phyloP scores from a whole-genome alignment of 371 early-diverging fungal genomes.

The Mucor ambiguus region DNA sequence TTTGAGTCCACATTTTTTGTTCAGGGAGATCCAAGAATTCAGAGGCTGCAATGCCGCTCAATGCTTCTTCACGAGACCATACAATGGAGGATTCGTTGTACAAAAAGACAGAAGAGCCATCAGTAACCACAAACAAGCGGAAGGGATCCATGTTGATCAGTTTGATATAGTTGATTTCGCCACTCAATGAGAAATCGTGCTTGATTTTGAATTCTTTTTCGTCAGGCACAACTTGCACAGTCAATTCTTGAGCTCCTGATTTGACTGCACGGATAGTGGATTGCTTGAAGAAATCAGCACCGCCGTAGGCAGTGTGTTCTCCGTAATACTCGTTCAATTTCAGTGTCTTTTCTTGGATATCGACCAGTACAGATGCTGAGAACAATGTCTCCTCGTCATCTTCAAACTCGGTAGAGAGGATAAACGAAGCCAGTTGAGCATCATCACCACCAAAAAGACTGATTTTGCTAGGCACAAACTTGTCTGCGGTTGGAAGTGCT shows the following conservation, averaged over 20 bases:
- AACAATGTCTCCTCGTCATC: slow-evolving; percentile 7
- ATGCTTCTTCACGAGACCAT: slow-evolving; percentile 89
- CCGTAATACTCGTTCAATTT: slow-evolving; percentile 26
- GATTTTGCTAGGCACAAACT: slow-evolving; percentile 13
- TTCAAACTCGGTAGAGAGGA: slow-evolving; percentile 15
- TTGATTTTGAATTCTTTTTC: slow-evolving; percentile 20
- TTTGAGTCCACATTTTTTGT: slow-evolving; percentile 71
- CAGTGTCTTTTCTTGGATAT: slow-evolving; percentile 20
- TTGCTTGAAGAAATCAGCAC: slow-evolving; percentile 20
- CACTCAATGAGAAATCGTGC: slow-evolving; percentile 47
- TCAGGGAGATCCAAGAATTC: slow-evolving; percentile 87
- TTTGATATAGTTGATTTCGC: slow-evolving; percentile 39
- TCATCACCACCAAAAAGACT: slow-evolving; percentile 11
- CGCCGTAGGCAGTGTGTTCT: slow-evolving; percentile 24
- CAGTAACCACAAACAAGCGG: slow-evolving; percentile 49
- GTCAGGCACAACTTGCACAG: slow-evolving; percentile 12
- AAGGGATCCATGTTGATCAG: slow-evolving; percentile 24
- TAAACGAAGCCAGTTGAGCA: slow-evolving; percentile 13
- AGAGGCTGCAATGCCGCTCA: slow-evolving; percentile 68
- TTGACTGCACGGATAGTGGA: slow-evolving; percentile 15
- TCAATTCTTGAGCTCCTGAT: slow-evolving; percentile 12
- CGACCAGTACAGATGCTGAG: slow-evolving; percentile 22
- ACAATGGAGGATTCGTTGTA: slow-evolving; percentile 41
- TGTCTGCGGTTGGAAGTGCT: slow-evolving; percentile 17
- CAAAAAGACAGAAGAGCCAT: slow-evolving; percentile 62